Evolutionary conservation across 2,329 filamentous ascomycete genomes (phyloP).

Genomic region (Dichotomopilus funicola): DNA sequence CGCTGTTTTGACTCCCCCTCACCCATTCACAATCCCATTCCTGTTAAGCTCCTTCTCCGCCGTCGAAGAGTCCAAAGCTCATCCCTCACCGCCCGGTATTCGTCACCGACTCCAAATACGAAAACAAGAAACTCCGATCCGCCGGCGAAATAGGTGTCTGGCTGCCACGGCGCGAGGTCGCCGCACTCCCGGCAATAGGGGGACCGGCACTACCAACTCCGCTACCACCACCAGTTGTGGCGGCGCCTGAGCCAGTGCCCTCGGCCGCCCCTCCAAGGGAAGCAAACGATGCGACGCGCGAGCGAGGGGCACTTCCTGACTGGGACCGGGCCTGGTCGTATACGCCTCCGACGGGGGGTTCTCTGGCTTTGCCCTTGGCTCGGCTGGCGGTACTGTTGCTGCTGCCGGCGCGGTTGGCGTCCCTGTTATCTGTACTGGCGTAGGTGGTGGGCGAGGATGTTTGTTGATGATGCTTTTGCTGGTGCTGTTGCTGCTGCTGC

Average conservation of each 20-base stretch:
- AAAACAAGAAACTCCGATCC: slow-evolving; percentile 69
- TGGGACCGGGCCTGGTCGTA: background rate
- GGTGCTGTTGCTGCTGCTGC: slow-evolving; percentile 24
- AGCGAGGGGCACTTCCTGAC: slow-evolving; percentile 23
- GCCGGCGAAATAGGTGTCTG: slow-evolving; percentile 57
- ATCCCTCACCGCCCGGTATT: slow-evolving; percentile 9
- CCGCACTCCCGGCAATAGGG: slow-evolving; percentile 17
- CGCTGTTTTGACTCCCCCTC: no score
- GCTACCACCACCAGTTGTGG: no score
- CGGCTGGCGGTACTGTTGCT: slow-evolving; percentile 12
- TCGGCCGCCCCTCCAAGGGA: slow-evolving; percentile 29
- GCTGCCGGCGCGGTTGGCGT: slow-evolving; percentile 8
- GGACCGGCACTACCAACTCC: slow-evolving; percentile 20
- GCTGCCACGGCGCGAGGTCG: slow-evolving; percentile 39
- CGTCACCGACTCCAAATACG: slow-evolving; percentile 53
- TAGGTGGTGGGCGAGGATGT: no score
- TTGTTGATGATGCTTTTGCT: slow-evolving; percentile 19
- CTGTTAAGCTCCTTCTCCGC: background rate
- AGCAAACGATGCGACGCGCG: slow-evolving; percentile 39
- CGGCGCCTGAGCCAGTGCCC: no score
- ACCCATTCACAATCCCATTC: no score
- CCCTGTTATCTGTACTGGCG: no score
- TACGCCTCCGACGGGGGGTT: slow-evolving; percentile 12
- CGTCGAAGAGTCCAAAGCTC: background rate
- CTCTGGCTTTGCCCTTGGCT: slow-evolving; percentile 24